phyloP scores from a whole-genome alignment of 345 rosid genomes.

The Gossypium stocksii region DNA sequence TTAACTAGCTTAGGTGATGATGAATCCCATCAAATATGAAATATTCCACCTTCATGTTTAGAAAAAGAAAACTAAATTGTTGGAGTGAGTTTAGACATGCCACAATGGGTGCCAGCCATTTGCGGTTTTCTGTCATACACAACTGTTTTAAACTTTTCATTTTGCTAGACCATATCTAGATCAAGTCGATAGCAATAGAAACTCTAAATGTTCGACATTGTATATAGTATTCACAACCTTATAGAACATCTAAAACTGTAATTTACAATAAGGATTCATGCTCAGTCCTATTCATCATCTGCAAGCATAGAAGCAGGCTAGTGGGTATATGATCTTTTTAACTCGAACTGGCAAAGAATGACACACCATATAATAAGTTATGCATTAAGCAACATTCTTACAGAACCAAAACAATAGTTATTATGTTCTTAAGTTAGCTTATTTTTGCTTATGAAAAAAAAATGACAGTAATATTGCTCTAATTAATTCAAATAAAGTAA shows the following conservation, averaged over 20 bases:
- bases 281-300: not conserved
- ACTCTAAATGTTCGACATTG: not conserved
- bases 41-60: not conserved
- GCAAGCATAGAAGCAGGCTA: not conserved
- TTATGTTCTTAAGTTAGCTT: not conserved
- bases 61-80: not conserved
- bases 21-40: not conserved
- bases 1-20: not conserved
- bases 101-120: not conserved
- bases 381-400: not conserved
- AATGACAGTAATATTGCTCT: not conserved
- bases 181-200: not conserved
- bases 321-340: not conserved
- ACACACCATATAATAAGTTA: not conserved
- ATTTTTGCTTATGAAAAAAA: not conserved
- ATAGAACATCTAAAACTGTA: not conserved
- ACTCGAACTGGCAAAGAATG: not conserved
- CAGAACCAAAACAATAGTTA: not conserved
- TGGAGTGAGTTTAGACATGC: not conserved
- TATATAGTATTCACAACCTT: not conserved
- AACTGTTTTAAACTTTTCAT: not conserved
- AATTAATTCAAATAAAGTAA: slow-evolving; percentile 1
- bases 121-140: not conserved
- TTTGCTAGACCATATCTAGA: not conserved
- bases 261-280: not conserved